phyloP scores from a whole-genome alignment of 1,284 basidiomycete genomes.

The Cerioporus squamosus region DNA sequence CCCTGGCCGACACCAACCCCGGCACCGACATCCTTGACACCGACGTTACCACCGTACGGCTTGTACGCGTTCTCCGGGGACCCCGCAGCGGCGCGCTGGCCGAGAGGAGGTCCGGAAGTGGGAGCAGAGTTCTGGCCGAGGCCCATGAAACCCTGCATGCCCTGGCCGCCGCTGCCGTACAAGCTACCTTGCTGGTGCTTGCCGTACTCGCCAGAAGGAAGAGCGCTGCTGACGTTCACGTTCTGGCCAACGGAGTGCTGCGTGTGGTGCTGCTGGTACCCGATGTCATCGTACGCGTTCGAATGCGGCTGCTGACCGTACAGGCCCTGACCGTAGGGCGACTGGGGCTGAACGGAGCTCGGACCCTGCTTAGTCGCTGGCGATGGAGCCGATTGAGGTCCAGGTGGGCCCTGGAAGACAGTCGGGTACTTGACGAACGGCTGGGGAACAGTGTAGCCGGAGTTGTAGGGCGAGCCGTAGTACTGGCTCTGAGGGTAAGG shows the following conservation, averaged over 20 bases:
- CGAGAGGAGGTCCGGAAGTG: constrained; percentile 49
- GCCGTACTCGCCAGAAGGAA: constrained; percentile 62
- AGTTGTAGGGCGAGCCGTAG: constrained; percentile 73
- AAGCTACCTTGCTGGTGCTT: constrained; percentile 54
- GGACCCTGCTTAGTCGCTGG: constrained; percentile 66
- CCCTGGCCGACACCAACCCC: constrained; percentile 51
- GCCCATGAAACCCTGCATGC: constrained; percentile 73
- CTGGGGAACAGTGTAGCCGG: constrained; percentile 69
- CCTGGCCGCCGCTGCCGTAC: constrained; percentile 58
- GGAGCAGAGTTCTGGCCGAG: constrained; percentile 54
- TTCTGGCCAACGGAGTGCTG: constrained; percentile 56
- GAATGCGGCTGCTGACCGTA: constrained; percentile 63
- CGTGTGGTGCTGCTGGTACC: constrained; percentile 62
- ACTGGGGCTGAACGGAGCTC: constrained; percentile 59
- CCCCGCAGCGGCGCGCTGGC: constrained; percentile 49
- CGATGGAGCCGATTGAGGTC: constrained; percentile 63
- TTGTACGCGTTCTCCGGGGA: constrained; percentile 78
- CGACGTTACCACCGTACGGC: constrained; percentile 58
- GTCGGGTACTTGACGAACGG: constrained; percentile 76
- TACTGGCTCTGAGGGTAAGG: constrained; percentile 76
- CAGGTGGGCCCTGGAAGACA: constrained; percentile 72
- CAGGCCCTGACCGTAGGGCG: constrained; percentile 62
- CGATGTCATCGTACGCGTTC: constrained; percentile 69
- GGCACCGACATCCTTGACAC: constrained; percentile 61
- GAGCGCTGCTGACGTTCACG: constrained; percentile 50